phyloP scores from a whole-genome alignment of 2,329 filamentous ascomycete species.

The Neofusicoccum kwambonambiense region DNA sequence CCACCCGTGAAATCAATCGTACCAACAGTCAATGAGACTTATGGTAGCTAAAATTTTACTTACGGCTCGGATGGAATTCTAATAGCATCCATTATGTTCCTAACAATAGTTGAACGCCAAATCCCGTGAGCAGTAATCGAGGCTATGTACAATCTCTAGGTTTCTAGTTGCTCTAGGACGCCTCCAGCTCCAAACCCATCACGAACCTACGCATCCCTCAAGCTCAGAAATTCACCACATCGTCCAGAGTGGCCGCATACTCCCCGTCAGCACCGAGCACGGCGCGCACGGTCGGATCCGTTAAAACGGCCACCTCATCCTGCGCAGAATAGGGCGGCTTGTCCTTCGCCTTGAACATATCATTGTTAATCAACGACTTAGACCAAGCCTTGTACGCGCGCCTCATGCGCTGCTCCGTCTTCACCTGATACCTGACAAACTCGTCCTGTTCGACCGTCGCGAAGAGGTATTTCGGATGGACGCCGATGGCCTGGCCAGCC shows the following conservation, averaged over 20 bases:
- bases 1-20: no score
- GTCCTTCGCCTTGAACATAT: constrained; percentile 19
- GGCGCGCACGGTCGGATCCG: constrained; percentile 4
- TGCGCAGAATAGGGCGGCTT: constrained; percentile 17
- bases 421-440: constrained; percentile 2
- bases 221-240: background rate
- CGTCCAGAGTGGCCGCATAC: background rate
- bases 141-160: no score
- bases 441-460: background rate
- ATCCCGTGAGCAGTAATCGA: background rate
- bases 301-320: constrained; percentile 16
- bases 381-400: constrained; percentile 14
- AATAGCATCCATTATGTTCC: no score
- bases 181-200: background rate
- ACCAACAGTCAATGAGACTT: no score
- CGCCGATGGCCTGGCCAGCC: constrained; percentile 38
- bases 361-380: constrained; percentile 17
- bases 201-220: background rate
- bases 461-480: constrained; percentile 34
- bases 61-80: no score
- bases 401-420: constrained; percentile 3
- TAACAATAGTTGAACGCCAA: background rate
- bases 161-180: background rate
- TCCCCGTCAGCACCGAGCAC: background rate
- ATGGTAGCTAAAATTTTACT: no score